A percentile compares a stretch with the other conserved stretches of the same genome.
Conservation (phyloP, 495 filamentous ascomycete genomes). For the Penicillium subrubescens region DNA sequence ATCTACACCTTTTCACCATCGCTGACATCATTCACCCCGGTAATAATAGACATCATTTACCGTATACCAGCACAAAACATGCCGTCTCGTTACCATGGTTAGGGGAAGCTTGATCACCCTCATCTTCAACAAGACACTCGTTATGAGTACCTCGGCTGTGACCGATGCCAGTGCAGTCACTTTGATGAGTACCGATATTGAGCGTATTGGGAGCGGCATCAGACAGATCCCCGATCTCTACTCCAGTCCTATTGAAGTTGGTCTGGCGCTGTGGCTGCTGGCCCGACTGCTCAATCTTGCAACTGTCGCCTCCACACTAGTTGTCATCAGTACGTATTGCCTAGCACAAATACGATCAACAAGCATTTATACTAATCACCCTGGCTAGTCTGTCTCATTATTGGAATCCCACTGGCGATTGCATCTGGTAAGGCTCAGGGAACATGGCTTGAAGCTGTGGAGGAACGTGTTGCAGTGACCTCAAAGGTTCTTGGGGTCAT, state of each 20-base stretch:
- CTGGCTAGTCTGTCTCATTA: constrained; percentile 25
- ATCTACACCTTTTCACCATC: no score
- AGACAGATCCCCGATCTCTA: constrained; percentile 49
- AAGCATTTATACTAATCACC: not conserved
- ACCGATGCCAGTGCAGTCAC: constrained; percentile 54
- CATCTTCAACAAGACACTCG: constrained; percentile 50
- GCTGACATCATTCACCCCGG: not conserved
- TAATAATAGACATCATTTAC: constrained; percentile 33
- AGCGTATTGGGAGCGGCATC: constrained; percentile 42
- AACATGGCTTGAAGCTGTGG: constrained; percentile 54
- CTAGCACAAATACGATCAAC: not conserved
- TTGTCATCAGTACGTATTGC: constrained; percentile 42
- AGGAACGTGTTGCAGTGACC: constrained; percentile 54
- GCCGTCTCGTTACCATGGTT: constrained; percentile 52
- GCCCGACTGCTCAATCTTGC: constrained; percentile 50
- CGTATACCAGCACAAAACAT: constrained; percentile 53
- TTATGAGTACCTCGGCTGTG: constrained; percentile 35
- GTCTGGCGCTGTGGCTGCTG: constrained; percentile 55
- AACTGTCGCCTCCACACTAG: constrained; percentile 46
- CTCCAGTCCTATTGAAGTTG: constrained; percentile 54
- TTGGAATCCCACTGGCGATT: constrained; percentile 21
- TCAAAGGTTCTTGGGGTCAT: constrained; percentile 53
- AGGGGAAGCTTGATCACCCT: constrained; percentile 54
- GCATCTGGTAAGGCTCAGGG: constrained; percentile 24
- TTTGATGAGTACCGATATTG: constrained; percentile 61